Evolutionary conservation across 176 grass and related monocot species (phyloP).

Genomic region (Secale cereale): DNA sequence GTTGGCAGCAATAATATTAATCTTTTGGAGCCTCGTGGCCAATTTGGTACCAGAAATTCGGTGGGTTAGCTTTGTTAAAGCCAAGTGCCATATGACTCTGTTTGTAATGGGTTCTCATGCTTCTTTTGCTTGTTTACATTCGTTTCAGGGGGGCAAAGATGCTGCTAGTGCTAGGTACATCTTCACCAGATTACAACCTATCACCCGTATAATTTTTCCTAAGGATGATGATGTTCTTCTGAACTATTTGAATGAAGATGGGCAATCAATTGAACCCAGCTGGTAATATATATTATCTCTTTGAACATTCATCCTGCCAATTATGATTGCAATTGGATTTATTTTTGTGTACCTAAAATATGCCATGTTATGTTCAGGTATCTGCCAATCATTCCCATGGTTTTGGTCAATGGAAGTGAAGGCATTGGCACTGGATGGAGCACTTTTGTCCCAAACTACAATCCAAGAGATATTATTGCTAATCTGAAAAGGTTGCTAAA

Average conservation of each 20-base stretch:
- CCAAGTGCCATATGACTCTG: neutral
- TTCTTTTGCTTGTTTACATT: neutral
- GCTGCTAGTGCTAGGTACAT: constrained; percentile 75
- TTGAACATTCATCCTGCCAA: neutral
- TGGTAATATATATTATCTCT: constrained; percentile 53
- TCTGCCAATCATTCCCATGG: constrained; percentile 83
- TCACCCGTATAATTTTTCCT: constrained; percentile 67
- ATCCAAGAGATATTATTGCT: constrained; percentile 73
- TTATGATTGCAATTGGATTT: neutral
- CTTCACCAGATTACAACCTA: constrained; percentile 47
- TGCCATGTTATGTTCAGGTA: constrained; percentile 50
- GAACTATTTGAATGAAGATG: constrained; percentile 81
- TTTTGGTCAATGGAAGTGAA: constrained; percentile 93
- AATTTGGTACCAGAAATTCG: constrained; percentile 77
- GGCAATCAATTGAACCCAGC: constrained; percentile 75
- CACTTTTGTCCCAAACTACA: constrained; percentile 78
- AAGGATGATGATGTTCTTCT: constrained; percentile 91
- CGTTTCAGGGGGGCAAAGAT: constrained; percentile 86
- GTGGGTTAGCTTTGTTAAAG: neutral
- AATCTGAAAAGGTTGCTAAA: constrained; percentile 71
- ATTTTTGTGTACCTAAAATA: neutral
- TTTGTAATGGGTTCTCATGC: neutral
- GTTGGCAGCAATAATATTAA: constrained; percentile 93
- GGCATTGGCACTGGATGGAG: constrained; percentile 97
- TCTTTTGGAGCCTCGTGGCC: constrained; percentile 65